These are phyloP conservation scores for Cladophialophora immunda DNA, from an alignment of 2,329 filamentous ascomycete species.

Conservation along the genomic window DNA sequence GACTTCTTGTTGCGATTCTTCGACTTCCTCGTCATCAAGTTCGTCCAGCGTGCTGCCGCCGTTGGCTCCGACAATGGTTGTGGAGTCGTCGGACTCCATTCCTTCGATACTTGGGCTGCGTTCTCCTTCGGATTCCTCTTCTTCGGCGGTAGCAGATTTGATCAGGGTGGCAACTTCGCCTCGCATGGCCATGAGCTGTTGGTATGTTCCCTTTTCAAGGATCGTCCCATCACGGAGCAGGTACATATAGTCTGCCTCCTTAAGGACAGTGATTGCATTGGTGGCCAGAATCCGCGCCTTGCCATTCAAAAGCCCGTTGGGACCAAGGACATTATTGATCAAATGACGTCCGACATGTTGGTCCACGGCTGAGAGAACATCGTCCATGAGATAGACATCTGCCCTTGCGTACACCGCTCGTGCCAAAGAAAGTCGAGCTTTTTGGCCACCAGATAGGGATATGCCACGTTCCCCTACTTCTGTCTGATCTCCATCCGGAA, in stretches of 20 bases:
- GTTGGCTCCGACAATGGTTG: constrained; percentile 62
- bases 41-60: constrained; percentile 59
- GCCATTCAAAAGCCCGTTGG: constrained; percentile 78
- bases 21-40: constrained; percentile 63
- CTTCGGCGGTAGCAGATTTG: constrained; percentile 71
- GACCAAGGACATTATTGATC: constrained; percentile 90
- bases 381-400: constrained; percentile 95
- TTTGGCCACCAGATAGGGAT: constrained; percentile 93
- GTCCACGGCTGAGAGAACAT: constrained; percentile 96
- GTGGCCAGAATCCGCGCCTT: constrained; percentile 95
- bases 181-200: constrained; percentile 91
- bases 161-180: constrained; percentile 87
- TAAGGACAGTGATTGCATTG: constrained; percentile 90
- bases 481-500: constrained; percentile 95
- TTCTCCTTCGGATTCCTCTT: constrained; percentile 54
- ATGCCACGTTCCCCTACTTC: constrained; percentile 97
- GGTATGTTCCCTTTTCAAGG: constrained; percentile 87
- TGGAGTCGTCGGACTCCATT: constrained; percentile 67
- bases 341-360: constrained; percentile 95
- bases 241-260: constrained; percentile 87
- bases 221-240: constrained; percentile 84
- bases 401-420: constrained; percentile 94
- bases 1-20: constrained; percentile 73
- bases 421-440: constrained; percentile 89
- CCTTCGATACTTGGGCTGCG: constrained; percentile 50